Evolutionary conservation across 352 stramenopile species (phyloP), one percentile per base, ranked within the genome.

Genomic region (Globisporangium spinosum): DNA sequence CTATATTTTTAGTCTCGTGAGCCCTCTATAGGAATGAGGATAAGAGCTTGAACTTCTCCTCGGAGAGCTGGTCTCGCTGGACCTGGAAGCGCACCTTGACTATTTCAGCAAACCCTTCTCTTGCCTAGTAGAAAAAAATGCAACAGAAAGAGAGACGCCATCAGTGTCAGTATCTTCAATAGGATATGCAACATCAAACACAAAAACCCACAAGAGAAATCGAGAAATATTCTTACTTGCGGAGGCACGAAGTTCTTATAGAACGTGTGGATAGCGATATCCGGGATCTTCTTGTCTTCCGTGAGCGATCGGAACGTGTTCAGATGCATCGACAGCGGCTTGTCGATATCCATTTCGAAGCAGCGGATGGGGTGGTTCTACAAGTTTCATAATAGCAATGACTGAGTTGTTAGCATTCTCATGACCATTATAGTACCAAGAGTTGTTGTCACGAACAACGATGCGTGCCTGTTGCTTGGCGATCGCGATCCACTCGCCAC

Each of bases 251-350:
- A 69, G 66, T 89, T 94, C 68, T 94, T 95, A 73, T 88, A 97
- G 71, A 94, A 97, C 27, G 82, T 82, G 59, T 97, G 89, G 73
- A 97, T 96, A 17, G 89, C 88, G 53, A 97, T 85, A 38, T 90
- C 85, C 0, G 89, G 89, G 40, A 97, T 87, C 67, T 89, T 90
- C 54, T 91, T 89, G 58, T 78, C 67, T 45, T 81, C 76, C 25
- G 75, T 92, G 32, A 96, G 72, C 58, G 79, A 90, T 17, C 89
- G 82, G 57, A 92, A 97, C 2, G 78, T 83, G 69, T 97, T 97
- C 34, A 97, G 62, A 51, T 97, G 88, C 77, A 95, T 91, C 23
- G 85, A 70, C 22, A 96, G 65, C n/a, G 78, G 72, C 65, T 96
- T 96, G 55, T 74, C 35, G 0, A 95, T 75, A 20, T 93, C 82